A percentile compares a stretch with the other conserved stretches of the same genome.
Evolutionary conservation across 2,329 filamentous ascomycete species (phyloP).

Genomic region (Myrmaecium sp.): DNA sequence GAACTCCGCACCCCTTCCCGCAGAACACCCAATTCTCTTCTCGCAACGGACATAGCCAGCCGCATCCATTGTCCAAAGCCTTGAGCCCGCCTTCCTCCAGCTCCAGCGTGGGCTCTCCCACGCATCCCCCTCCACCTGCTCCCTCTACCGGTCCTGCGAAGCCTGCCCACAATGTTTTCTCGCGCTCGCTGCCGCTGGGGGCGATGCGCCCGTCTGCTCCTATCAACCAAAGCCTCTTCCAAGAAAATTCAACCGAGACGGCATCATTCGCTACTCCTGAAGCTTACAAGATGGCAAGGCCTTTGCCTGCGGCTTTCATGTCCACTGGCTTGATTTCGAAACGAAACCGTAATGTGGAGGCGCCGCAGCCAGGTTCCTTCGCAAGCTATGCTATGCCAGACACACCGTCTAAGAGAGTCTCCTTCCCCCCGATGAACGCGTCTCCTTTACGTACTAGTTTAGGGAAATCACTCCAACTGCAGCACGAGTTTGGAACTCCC

Average conservation of each 20-base stretch:
- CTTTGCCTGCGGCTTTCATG: conserved; percentile 71
- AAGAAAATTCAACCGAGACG: conserved; percentile 31
- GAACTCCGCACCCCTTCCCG: too few relatives aligned
- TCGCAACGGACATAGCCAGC: conserved; percentile 12
- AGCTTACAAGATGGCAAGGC: conserved; percentile 59
- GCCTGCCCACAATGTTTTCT: conserved; percentile 32
- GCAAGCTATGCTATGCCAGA: conserved; percentile 63
- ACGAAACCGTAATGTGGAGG: conserved; percentile 63
- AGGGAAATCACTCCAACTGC: conserved; percentile 43
- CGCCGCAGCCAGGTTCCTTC: conserved; percentile 33
- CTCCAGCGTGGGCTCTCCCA: conserved; percentile 53
- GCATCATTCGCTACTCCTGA: conserved; percentile 56
- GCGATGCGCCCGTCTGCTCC: conserved; percentile 33
- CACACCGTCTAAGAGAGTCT: conserved; percentile 88
- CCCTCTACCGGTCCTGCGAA: conserved; percentile 12
- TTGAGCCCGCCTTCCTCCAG: conserved; percentile 75
- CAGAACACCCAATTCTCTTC: conserved; percentile 13
- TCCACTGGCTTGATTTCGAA: conserved; percentile 93
- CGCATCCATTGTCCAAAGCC: conserved; percentile 74
- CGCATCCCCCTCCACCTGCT: conserved; percentile 35
- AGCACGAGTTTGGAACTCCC: conserved; percentile 61
- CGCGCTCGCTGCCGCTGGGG: conserved; percentile 58
- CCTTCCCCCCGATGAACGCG: conserved; percentile 44
- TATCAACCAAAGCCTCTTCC: conserved; percentile 27
- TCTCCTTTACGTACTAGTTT: conserved; percentile 38